Conservation (phyloP, 257 asterid species). For the Forsythia viridissima region DNA sequence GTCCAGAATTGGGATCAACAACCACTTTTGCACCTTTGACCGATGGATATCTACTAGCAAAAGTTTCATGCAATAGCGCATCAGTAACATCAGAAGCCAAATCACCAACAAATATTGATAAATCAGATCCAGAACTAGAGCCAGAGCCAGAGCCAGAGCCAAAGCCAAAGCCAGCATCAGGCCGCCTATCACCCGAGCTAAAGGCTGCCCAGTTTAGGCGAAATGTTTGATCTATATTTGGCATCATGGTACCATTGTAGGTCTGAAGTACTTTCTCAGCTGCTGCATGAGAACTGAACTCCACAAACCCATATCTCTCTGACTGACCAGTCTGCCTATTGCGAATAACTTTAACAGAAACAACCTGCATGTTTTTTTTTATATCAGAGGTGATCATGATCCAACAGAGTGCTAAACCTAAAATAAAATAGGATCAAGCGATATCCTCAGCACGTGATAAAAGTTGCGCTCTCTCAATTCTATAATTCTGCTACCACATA, state of each 20-base stretch:
- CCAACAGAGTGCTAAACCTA: slow-evolving; percentile 1
- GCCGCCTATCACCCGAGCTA: slow-evolving; percentile 74
- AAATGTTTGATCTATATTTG: slow-evolving; percentile 71
- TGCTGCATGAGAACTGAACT: slow-evolving; percentile 62
- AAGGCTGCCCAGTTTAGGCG: slow-evolving; percentile 91
- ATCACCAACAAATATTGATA: slow-evolving; percentile 87
- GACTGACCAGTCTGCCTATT: slow-evolving; percentile 89
- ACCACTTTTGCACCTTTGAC: slow-evolving; percentile 89
- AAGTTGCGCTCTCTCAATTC: neutral
- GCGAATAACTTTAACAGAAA: slow-evolving; percentile 76
- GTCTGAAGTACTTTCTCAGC: slow-evolving; percentile 75
- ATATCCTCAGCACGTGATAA: neutral
- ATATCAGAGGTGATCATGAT: slow-evolving; percentile 3
- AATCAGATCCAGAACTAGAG: slow-evolving; percentile 49
- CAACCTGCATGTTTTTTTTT: slow-evolving; percentile 43
- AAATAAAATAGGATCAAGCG: slow-evolving; percentile 6
- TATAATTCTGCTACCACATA: neutral
- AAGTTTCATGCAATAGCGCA: slow-evolving; percentile 67
- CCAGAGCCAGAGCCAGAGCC: neutral
- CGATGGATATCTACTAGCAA: slow-evolving; percentile 73
- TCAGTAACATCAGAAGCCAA: slow-evolving; percentile 85
- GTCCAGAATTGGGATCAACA: slow-evolving; percentile 73
- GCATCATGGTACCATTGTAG: slow-evolving; percentile 72
- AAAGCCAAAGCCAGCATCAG: slow-evolving; percentile 44
- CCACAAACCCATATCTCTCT: slow-evolving; percentile 83